Base-by-base conservation (phyloP, 192 early-diverging fungal species). In the Coemansia sp. region DNA sequence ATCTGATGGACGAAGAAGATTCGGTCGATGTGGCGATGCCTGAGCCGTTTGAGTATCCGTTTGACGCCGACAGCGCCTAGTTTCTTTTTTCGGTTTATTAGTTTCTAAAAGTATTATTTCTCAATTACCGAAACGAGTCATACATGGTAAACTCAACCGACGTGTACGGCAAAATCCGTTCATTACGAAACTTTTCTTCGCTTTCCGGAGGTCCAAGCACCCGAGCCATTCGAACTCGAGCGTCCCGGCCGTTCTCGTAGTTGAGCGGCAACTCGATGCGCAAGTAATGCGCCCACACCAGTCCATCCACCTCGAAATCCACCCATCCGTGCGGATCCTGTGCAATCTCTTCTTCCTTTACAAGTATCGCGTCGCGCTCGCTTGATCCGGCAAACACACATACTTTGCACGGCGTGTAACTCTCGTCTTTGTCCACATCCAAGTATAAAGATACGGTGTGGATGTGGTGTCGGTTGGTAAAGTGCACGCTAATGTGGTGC, bases 21-120 rank as follows among this genome's bases (percentile, higher is more conserved):
- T 50, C 42, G 7, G 56, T 23, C 40, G 86, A 60, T 9, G 48
- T 21, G 1, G 56, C 87, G 58, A 78, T 89, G 11, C 90, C 90
- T 21, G 90, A 90, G 74, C 89, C 91, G 3, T 93, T 93, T 58
- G 89, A 89, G 66, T 93, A 92, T 59, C 87, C 88, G 20, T 93
- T 93, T 71, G 87, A 58, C 40, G 61, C 40, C 40, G 76, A 87
- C 7, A 64, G 20, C 47, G 63, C 65, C 12, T 73, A 64, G 54
- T 55, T 40, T 47, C 4, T 36, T 58, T 25, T 18, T 57, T 28
- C 28, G 11, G 5, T 23, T 55, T 12, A 53, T 23, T 25, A 56
- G 31, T 50, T 52, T 60, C 24, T 62, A 8, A 11, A 42, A 42
- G 40, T 67, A 17, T 58, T 40, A 58, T 28, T 49, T 68, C 51